Conservation (phyloP, 2,329 filamentous ascomycete genomes). For the Monosporascus sp. region DNA sequence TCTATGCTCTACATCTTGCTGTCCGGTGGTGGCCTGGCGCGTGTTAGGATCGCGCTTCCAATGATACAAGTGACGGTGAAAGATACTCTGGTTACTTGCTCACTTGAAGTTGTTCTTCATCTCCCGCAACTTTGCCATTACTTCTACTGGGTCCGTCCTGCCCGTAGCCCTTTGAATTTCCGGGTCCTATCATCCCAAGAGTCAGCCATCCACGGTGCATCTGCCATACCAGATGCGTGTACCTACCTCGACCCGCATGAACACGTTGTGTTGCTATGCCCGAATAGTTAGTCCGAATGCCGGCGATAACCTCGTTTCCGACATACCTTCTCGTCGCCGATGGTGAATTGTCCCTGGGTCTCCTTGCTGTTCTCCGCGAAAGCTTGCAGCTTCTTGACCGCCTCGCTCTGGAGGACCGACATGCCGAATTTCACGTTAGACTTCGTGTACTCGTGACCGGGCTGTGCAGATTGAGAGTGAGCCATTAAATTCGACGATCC, state of each 20-base stretch:
- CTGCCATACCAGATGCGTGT: neutral
- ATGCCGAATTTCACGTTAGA: slow-evolving; percentile 85
- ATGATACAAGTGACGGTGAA: neutral
- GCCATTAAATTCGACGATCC: too few species aligned
- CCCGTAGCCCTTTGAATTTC: slow-evolving; percentile 79
- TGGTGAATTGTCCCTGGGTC: slow-evolving; percentile 94
- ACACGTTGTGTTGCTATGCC: slow-evolving; percentile 80
- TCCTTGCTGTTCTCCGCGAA: slow-evolving; percentile 77
- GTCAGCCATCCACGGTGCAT: slow-evolving; percentile 13
- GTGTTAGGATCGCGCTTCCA: slow-evolving; percentile 4
- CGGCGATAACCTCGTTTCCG: neutral
- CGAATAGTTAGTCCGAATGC: slow-evolving; percentile 2
- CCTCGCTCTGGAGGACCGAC: slow-evolving; percentile 67
- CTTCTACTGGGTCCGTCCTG: slow-evolving; percentile 71
- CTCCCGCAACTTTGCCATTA: slow-evolving; percentile 81
- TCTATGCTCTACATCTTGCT: slow-evolving; percentile 26
- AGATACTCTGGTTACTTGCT: slow-evolving; percentile 31
- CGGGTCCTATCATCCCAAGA: slow-evolving; percentile 54
- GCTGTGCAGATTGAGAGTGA: slow-evolving; percentile 41
- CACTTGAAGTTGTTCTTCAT: slow-evolving; percentile 79
- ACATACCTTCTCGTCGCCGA: slow-evolving; percentile 88
- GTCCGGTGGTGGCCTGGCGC: slow-evolving; percentile 23
- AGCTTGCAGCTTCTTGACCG: slow-evolving; percentile 69
- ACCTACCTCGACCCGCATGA: slow-evolving; percentile 79
- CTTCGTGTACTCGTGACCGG: slow-evolving; percentile 98